A percentile compares a stretch with the other conserved stretches of the same genome.
Evolutionary conservation across 2,329 filamentous ascomycete species (phyloP).

Genomic region (Falciphora oryzae): DNA sequence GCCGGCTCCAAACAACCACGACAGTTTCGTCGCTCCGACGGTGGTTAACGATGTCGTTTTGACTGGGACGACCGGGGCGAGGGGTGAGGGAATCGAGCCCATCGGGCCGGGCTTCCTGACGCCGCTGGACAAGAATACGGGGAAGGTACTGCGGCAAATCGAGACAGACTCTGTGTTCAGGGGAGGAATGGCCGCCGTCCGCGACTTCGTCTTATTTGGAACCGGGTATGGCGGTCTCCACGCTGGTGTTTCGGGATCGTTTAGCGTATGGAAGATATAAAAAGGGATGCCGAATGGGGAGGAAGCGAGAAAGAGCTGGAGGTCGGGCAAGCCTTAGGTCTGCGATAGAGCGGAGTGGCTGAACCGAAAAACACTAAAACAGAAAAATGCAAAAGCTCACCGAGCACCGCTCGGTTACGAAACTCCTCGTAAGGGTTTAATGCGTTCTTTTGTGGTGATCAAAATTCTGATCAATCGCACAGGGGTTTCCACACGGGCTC

Average conservation of each 20-base stretch:
- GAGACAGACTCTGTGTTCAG: constrained; percentile 11
- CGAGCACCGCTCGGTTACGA: no score
- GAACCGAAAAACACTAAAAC: no score
- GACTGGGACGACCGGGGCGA: constrained; percentile 7
- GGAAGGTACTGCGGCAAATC: constrained; percentile 10
- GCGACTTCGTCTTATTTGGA: constrained; percentile 15
- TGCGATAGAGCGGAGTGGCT: no score
- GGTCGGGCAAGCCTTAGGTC: no score
- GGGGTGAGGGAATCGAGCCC: not conserved
- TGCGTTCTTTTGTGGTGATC: no score
- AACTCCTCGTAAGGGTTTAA: no score
- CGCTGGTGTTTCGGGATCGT: not conserved
- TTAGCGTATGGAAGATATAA: constrained; percentile 4
- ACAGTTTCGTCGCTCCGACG: constrained; percentile 12
- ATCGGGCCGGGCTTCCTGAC: constrained; percentile 9
- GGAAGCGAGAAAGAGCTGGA: no score
- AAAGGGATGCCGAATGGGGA: no score
- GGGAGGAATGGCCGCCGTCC: constrained; percentile 13
- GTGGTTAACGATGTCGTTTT: constrained; percentile 17
- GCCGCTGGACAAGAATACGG: constrained; percentile 11
- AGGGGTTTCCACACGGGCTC: no score
- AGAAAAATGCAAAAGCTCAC: no score
- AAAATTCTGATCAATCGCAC: no score
- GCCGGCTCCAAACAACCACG: constrained; percentile 9
- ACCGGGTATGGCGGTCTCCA: constrained; percentile 13